Percentiles rank a stretch among this genome's conserved stretches.
phyloP scores from a whole-genome alignment of 75 land plant genomes.

The Picea glauca region DNA sequence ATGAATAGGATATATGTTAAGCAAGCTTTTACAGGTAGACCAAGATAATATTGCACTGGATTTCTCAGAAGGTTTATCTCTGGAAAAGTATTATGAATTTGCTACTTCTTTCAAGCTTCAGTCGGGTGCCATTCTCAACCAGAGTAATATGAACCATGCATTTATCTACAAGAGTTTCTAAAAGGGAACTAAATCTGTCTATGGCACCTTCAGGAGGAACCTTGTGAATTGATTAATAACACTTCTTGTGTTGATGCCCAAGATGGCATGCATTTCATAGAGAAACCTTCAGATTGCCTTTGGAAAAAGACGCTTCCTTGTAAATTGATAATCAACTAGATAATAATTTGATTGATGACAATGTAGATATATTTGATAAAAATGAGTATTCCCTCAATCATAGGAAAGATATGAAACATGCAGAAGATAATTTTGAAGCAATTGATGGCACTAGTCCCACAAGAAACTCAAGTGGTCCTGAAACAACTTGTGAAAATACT shows the following conservation, averaged over 20 bases:
- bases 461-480: background rate
- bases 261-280: background rate
- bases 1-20: constrained; percentile 4
- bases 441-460: background rate
- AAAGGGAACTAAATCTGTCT: background rate
- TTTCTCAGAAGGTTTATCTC: background rate
- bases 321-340: background rate
- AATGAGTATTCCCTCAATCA: background rate
- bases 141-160: background rate
- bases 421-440: background rate
- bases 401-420: background rate
- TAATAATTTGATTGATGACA: background rate
- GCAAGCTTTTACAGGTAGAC: background rate
- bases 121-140: background rate
- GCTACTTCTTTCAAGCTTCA: background rate
- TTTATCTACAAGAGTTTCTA: background rate
- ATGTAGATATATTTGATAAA: background rate
- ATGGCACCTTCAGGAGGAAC: background rate
- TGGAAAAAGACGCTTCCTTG: background rate
- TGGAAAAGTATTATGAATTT: background rate
- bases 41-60: background rate
- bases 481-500: background rate
- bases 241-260: background rate
- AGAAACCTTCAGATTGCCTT: background rate
- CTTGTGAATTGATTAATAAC: background rate